phyloP scores from a whole-genome alignment of 345 rosid species.

The Populus nigra region DNA sequence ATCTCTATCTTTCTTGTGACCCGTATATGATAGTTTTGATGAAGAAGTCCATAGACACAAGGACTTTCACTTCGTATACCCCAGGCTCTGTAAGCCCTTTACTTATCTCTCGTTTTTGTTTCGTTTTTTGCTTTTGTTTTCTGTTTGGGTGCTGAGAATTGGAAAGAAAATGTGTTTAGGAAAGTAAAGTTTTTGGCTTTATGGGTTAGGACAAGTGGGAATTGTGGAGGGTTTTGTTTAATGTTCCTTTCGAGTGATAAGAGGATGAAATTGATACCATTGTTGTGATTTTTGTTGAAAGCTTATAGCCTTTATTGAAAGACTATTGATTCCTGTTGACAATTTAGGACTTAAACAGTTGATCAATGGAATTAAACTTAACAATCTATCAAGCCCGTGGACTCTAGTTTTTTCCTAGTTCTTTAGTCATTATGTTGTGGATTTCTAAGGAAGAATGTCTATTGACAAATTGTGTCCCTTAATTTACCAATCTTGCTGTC shows the following conservation, averaged over 20 bases:
- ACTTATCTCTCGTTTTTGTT: too few relatives aligned
- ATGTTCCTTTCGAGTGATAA: not conserved
- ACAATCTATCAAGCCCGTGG: not conserved
- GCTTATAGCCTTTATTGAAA: not conserved
- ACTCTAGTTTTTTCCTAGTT: not conserved
- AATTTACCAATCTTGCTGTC: not conserved
- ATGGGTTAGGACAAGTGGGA: not conserved
- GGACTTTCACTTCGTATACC: not conserved
- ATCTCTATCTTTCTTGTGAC: slow-evolving; percentile 47
- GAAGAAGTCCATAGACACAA: not conserved
- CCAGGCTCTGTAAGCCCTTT: slow-evolving; percentile 24
- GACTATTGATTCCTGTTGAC: not conserved
- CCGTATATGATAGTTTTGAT: slow-evolving; percentile 17
- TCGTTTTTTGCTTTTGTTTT: too few relatives aligned
- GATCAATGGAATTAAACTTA: not conserved
- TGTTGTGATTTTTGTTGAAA: not conserved
- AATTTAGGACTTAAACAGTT: not conserved
- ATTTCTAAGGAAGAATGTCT: not conserved
- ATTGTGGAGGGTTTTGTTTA: not conserved
- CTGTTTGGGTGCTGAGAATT: not conserved
- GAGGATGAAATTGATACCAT: not conserved
- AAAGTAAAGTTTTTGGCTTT: not conserved
- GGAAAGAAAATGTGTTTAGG: not conserved
- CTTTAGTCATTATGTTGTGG: not conserved
- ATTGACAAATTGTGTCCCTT: not conserved